Evolutionary conservation across 1,284 basidiomycete species (phyloP), one percentile per base, ranked within the genome.

Genomic region (Marasmius sp.): DNA sequence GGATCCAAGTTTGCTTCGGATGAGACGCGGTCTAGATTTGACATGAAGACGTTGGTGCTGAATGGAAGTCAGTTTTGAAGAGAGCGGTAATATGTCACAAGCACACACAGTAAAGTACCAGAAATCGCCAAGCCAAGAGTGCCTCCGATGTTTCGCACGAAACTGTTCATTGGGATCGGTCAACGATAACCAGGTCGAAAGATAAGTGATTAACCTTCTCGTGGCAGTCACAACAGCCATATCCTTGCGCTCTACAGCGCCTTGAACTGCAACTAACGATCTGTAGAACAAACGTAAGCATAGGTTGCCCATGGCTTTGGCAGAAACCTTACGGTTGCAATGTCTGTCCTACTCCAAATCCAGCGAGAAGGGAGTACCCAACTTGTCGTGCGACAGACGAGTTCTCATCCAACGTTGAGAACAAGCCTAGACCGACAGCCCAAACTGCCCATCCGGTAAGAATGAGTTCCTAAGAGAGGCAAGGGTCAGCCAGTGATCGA

Each of bases 331-430:
- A 27, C 57, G 68, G 67, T 55, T 68, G 68, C 43, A 69, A 67
- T n/a, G 68, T 69, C 36, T 69, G 68, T 16, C 68, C 68, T 3
- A 69, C 65, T 43, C 68, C 68, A 45, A 69, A 48, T 18, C 68
- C 68, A n/a, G 67, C 67, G 10, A 69, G 61, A n/a, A 69, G 52
- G 3, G 68, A 65, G 34, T 67, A 69, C 6, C 68, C 68, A 3
- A 69, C 55, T 58, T 69, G 66, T 50, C 65, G 63, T 4, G 59
- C 54, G 8, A 69, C 49, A 37, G 58, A 62, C 11, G 65, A 68
- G 38, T 50, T 37, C 53, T 63, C 59, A 47, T 64, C 54, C 18
- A 69, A 63, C 6, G 68, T 67, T 1, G 61, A 64, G 22, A 69
- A 56, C 3, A 69, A 62, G 1, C 68, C 67, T 16, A 69, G 61